phyloP scores from a whole-genome alignment of 1,139 yeast genomes.

The Fermentozyma sake region DNA sequence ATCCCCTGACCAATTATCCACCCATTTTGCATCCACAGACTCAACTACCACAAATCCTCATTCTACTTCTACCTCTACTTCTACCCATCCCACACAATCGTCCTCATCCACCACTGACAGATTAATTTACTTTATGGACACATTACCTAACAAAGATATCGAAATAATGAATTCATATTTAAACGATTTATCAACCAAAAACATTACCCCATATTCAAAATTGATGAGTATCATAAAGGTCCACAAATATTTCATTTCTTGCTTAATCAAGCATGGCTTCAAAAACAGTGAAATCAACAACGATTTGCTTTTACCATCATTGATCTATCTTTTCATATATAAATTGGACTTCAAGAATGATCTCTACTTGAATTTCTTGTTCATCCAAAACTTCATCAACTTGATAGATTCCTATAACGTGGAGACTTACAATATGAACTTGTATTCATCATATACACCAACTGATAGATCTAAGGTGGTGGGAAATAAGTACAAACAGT shows the following conservation, averaged over 20 bases:
- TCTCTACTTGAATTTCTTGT: conserved; percentile 33
- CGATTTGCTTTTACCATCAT: conserved; percentile 36
- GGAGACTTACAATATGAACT: conserved; percentile 14
- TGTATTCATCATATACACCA: conserved; percentile 17
- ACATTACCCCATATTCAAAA: conserved; percentile 33
- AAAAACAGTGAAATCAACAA: conserved; percentile 26
- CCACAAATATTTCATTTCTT: conserved; percentile 27
- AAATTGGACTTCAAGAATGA: conserved; percentile 18
- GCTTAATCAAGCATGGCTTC: conserved; percentile 16
- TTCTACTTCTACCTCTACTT: too few relatives aligned
- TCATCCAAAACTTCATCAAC: conserved; percentile 34
- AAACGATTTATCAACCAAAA: conserved; percentile 12
- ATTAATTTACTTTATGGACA: conserved; percentile 16
- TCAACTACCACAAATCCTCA: too few relatives aligned
- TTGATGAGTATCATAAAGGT: conserved; percentile 24
- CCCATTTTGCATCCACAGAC: too few relatives aligned
- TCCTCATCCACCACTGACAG: too few relatives aligned
- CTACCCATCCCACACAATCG: too few relatives aligned
- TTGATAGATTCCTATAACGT: conserved; percentile 30
- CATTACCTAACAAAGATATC: conserved; percentile 10
- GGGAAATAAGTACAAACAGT: conserved; percentile 10
- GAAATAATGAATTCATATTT: conserved; percentile 10
- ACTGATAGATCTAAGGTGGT: conserved; percentile 14
- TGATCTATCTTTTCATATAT: conserved; percentile 34
- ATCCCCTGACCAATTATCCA: too few relatives aligned